These are phyloP conservation scores for Podaxis pistillaris DNA, from an alignment of 768 basidiomycete species.

Conservation along the genomic window DNA sequence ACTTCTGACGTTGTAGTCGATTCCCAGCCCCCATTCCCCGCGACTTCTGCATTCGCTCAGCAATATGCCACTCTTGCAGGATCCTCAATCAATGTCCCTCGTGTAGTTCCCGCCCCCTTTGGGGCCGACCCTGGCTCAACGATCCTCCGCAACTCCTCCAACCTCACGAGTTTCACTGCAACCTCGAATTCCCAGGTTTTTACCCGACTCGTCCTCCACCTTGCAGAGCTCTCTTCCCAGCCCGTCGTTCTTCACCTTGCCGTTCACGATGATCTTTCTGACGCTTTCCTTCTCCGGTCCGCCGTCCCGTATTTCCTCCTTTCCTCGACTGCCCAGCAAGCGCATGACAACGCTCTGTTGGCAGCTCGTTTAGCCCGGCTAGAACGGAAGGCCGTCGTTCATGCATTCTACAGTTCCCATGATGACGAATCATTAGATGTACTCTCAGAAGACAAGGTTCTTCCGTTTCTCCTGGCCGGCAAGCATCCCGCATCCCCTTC, in stretches of 20 bases:
- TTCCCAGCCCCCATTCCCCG: slow-evolving; percentile 43
- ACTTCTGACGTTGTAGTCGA: slow-evolving; percentile 68
- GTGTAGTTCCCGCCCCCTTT: slow-evolving; percentile 49
- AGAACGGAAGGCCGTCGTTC: slow-evolving; percentile 77
- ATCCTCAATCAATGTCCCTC: slow-evolving; percentile 37
- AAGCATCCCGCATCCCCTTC: slow-evolving; percentile 37
- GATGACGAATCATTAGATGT: slow-evolving; percentile 43
- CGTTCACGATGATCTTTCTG: slow-evolving; percentile 63
- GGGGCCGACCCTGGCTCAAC: slow-evolving; percentile 66
- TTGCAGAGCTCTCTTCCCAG: slow-evolving; percentile 61
- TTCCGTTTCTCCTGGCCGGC: slow-evolving; percentile 56
- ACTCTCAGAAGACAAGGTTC: slow-evolving; percentile 57
- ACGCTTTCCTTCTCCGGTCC: slow-evolving; percentile 74
- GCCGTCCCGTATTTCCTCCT: slow-evolving; percentile 80
- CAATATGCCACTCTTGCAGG: slow-evolving; percentile 35
- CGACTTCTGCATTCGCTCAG: slow-evolving; percentile 40
- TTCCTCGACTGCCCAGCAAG: slow-evolving; percentile 74
- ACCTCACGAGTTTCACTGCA: slow-evolving; percentile 62
- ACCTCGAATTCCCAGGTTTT: slow-evolving; percentile 48
- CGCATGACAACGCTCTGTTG: slow-evolving; percentile 87
- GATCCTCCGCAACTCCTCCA: slow-evolving; percentile 46
- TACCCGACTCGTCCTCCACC: slow-evolving; percentile 62
- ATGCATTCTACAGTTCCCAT: slow-evolving; percentile 63
- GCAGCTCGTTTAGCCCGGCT: slow-evolving; percentile 75
- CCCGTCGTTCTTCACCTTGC: slow-evolving; percentile 76